phyloP scores from a whole-genome alignment of 257 asterid species.

The Ballota nigra region DNA sequence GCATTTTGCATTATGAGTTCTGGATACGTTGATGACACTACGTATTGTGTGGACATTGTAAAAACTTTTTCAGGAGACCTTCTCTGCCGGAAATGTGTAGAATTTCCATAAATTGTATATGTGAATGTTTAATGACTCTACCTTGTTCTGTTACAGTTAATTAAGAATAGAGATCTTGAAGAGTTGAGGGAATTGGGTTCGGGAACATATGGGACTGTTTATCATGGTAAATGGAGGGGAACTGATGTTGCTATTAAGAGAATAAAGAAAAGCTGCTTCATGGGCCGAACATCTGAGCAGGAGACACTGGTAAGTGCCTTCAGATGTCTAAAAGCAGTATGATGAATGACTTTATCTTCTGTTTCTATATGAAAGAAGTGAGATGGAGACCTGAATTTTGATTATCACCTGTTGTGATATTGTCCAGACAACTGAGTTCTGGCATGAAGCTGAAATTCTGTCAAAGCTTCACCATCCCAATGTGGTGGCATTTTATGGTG shows the following conservation, averaged over 20 bases:
- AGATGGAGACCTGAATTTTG: background rate
- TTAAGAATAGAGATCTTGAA: slow-evolving; percentile 82
- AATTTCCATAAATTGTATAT: background rate
- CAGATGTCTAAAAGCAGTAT: background rate
- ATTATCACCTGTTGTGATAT: slow-evolving; percentile 17
- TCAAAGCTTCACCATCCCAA: slow-evolving; percentile 97
- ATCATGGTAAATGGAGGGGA: slow-evolving; percentile 98
- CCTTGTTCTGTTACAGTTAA: slow-evolving; percentile 48
- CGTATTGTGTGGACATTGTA: background rate
- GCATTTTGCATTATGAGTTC: background rate
- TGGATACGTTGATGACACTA: background rate
- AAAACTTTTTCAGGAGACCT: slow-evolving; percentile 5
- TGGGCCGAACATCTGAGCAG: slow-evolving; percentile 88
- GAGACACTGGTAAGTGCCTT: slow-evolving; percentile 59
- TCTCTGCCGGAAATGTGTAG: slow-evolving; percentile 3
- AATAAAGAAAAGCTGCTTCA: slow-evolving; percentile 85
- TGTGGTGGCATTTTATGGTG: slow-evolving; percentile 96
- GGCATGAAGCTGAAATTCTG: slow-evolving; percentile 93
- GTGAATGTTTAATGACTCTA: background rate
- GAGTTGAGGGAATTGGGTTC: slow-evolving; percentile 92
- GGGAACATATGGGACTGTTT: slow-evolving; percentile 94
- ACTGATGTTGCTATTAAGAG: slow-evolving; percentile 93
- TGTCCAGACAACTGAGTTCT: slow-evolving; percentile 69
- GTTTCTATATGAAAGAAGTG: background rate
- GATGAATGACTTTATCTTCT: background rate